Percentiles rank a stretch among this genome's conserved stretches.
Conservation (phyloP, 345 rosid genomes). For the Leavenworthia alabamica region DNA sequence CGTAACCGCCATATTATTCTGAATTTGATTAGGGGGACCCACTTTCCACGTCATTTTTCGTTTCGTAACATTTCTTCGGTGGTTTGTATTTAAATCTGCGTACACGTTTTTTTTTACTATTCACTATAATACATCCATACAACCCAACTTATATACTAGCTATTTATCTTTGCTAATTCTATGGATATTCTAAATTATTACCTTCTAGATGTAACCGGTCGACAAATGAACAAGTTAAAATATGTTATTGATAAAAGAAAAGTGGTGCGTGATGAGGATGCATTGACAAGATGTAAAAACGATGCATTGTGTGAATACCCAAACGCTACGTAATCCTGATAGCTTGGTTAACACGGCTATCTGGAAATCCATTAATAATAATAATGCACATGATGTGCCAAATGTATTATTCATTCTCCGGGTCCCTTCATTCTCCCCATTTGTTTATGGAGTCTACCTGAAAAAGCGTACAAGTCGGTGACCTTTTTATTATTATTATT, state of each 20-base stretch:
- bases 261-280: background rate
- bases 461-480: slow-evolving; percentile 14
- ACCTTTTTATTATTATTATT: too few relatives aligned
- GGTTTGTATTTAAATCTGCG: background rate
- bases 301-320: slow-evolving; percentile 1
- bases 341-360: slow-evolving; percentile 12
- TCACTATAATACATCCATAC: too few relatives aligned
- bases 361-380: too few relatives aligned
- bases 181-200: background rate
- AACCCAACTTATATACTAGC: too few relatives aligned
- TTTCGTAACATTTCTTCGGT: background rate
- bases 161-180: background rate
- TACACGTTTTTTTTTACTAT: slow-evolving; percentile 10
- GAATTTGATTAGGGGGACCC: slow-evolving; percentile 4
- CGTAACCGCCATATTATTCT: slow-evolving; percentile 2
- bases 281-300: background rate
- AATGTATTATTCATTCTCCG: too few relatives aligned
- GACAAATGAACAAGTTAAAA: background rate
- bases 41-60: slow-evolving; percentile 7
- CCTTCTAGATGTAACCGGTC: background rate
- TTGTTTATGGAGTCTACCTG: slow-evolving; percentile 16
- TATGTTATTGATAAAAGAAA: background rate
- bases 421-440: too few relatives aligned
- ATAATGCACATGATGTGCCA: too few relatives aligned
- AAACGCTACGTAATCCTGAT: slow-evolving; percentile 7